Evolutionary conservation across 2,329 filamentous ascomycete species (phyloP), one percentile per base, ranked within the genome.

Genomic region (Thielaviopsis euricoi): DNA sequence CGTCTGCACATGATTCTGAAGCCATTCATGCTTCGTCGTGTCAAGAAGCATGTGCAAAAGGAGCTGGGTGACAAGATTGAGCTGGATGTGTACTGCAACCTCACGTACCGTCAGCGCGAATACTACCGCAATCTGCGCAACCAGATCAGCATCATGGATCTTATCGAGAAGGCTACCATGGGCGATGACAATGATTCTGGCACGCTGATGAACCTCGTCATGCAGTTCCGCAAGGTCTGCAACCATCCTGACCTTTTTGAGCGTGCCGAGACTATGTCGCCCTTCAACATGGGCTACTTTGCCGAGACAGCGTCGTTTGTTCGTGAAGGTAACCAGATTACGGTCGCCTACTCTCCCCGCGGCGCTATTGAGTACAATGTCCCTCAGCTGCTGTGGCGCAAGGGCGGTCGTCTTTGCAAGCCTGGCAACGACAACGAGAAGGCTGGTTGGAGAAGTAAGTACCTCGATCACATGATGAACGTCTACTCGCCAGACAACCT

Each of bases 221-320:
- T 98, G 93, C 93, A 98, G 72, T 98, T 98, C 80, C 83, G 93
- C 65, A 98, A 98, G 73, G 93, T 98, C 59, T 98, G 93, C 74
- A 98, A 98, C 67, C 93, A 98, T 68, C 93, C 93, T 0, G 93
- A 98, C 71, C 73, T 98, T 37, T 98, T 98, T 64, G 90, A 98
- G 71, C 85, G 93, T 52, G 90, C 91, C 10, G 91, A 97, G 61
- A 95, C 89, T 9, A 85, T 81, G 23, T 95, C 90, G 9, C 89
- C 93, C 0, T 85, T 91, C 65, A 86, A 88, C 0, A 83, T 86
- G 64, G 82, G 83, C n/a, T 81, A 85, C 68, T 98, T 91, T 70
- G 93, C 90, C 15, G 93, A 98, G 73, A 96, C 91, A 0, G 90
- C 88, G 0, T 96, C 90, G 0, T 97, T 98, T 69, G 76, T 96